These are phyloP conservation scores for Tephrocybe rancida DNA, from an alignment of 768 basidiomycete species.

Conservation along the genomic window DNA sequence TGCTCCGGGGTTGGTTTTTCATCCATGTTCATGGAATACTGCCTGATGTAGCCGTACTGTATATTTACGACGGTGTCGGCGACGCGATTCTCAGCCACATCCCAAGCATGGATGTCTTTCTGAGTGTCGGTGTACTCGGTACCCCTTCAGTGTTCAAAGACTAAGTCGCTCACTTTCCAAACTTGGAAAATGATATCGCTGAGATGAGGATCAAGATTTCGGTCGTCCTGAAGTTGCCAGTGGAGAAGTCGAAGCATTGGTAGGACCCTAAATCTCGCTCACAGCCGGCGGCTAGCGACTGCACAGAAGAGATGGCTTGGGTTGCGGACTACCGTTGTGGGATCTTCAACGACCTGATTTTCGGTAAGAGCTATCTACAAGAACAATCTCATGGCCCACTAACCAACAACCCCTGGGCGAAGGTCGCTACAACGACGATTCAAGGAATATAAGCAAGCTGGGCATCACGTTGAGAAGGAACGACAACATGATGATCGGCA, in stretches of 20 bases:
- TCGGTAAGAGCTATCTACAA: background rate
- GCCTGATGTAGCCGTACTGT: no score
- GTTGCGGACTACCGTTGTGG: background rate
- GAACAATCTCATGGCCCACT: background rate
- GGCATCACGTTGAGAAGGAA: background rate
- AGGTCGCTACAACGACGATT: background rate
- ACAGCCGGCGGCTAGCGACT: background rate
- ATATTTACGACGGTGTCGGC: no score
- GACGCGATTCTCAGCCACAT: no score
- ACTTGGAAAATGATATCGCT: no score
- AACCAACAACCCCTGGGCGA: background rate
- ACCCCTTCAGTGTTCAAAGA: no score
- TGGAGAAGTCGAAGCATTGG: background rate
- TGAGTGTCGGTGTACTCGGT: no score
- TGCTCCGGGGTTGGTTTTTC: no score
- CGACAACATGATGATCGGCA: background rate
- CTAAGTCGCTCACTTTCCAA: no score
- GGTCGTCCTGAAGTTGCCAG: background rate
- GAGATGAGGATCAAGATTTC: background rate
- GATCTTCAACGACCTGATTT: background rate
- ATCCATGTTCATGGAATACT: no score
- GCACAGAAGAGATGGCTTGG: background rate
- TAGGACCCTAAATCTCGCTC: background rate
- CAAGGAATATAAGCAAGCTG: slow-evolving; percentile 7
- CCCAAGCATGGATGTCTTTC: no score